Evolutionary conservation across 2,329 filamentous ascomycete species (phyloP), one percentile per base, ranked within the genome.

Genomic region (Fusarium succisae): DNA sequence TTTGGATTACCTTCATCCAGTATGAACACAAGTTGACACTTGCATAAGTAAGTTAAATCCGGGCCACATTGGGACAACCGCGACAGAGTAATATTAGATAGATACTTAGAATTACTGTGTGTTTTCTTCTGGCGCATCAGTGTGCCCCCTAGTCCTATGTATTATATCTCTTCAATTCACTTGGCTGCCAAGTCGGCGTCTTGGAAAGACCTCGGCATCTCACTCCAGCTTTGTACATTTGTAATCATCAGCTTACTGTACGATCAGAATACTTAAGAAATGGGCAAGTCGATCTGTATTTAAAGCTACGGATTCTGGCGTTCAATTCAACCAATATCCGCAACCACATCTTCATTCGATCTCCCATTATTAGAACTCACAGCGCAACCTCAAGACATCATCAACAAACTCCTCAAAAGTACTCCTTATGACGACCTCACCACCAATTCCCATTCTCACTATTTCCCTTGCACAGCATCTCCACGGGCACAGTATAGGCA

Each of bases 401-500:
- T 4, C 1, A 12, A 8, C 26, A 30, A 24, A 5, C 26, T 10
- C 18, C 24, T 48, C 2, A 2, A 3, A 11, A 1, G 18, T 18
- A 2, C 11, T 14, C 12, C 26, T 15, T 9, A 66, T 66, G 61
- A 8, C 22, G 9, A 28, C 35, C 9, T 26, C 53, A 13, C 4
- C 18, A 22, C n/a, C 53, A 1, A 56, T 69, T 5, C n/a, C 53
- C 1, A 6, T 72, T 2, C 53, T 72, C 1, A 72, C 69, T 0
- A 64, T 72, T 2, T 72, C 69, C 3, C 69, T 72, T n/a, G 24
- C 47, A 3, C 53, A 35, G 1, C 48, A 72, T 8, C 63, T 72
- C 6, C 48, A 69, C 5, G 69, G 69, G 1, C 15, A 38, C 4
- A 14, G 30, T 32, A 12, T 12, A 32, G 5, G 5, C 30, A 12